phyloP scores from a whole-genome alignment of 164 flowering plant species.

The Dillenia suffruticosa region DNA sequence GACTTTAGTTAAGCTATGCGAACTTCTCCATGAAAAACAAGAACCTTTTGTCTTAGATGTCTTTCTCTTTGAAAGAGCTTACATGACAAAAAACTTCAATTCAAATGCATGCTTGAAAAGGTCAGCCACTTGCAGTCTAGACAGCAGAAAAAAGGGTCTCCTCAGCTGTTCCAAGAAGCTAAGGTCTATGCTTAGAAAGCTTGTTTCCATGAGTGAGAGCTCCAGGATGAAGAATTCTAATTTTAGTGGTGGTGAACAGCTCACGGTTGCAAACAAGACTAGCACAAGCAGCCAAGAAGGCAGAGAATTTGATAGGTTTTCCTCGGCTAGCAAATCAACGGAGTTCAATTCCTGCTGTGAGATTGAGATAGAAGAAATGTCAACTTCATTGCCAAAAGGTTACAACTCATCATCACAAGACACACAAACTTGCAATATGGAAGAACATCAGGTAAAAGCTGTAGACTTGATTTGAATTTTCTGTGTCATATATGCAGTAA shows the following conservation, averaged over 20 bases:
- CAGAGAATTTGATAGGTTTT: conserved; percentile 27
- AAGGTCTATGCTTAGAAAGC: conserved; percentile 25
- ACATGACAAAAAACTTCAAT: conserved; percentile 14
- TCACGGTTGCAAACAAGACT: conserved; percentile 2
- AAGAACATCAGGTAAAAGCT: conserved; percentile 22
- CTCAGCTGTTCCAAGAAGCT: conserved; percentile 26
- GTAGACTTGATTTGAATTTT: no score
- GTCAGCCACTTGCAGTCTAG: conserved; percentile 3
- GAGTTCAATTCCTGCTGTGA: conserved; percentile 25
- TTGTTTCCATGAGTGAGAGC: conserved; percentile 12
- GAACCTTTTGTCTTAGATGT: conserved; percentile 58
- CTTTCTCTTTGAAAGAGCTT: conserved; percentile 55
- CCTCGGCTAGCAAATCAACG: conserved; percentile 31
- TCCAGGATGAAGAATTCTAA: conserved; percentile 6
- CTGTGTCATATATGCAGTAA: no score
- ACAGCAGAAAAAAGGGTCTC: conserved; percentile 15
- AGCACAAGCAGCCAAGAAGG: conserved; percentile 6
- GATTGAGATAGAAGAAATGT: conserved; percentile 23
- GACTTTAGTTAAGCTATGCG: conserved; percentile 26
- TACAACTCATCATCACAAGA: conserved; percentile 3
- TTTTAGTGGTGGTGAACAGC: conserved; percentile 5
- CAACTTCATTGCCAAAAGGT: conserved; percentile 5
- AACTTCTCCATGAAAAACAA: conserved; percentile 62
- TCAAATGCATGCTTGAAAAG: conserved; percentile 15
- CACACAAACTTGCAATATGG: conserved; percentile 7